These are phyloP conservation scores for Sphagnum tenellum DNA, from an alignment of 225 moss, liverwort and hornwort species.

Conservation along the genomic window DNA sequence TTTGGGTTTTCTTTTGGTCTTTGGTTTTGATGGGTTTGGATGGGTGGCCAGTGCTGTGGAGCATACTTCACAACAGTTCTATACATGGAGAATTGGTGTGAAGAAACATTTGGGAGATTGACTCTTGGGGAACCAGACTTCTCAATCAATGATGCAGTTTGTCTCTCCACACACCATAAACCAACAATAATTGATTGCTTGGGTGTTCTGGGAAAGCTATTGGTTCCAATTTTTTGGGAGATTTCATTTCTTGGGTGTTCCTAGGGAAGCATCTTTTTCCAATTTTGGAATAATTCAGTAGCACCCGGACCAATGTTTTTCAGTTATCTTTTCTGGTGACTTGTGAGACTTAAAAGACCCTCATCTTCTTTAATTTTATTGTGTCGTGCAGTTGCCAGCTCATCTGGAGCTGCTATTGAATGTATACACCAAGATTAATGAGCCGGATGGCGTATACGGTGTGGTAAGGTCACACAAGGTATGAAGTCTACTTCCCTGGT, in stretches of 20 bases:
- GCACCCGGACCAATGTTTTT: too few relatives aligned
- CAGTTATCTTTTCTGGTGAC: too few relatives aligned
- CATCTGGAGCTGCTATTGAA: slow-evolving; percentile 78
- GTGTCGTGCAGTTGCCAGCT: slow-evolving; percentile 51
- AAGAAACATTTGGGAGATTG: slow-evolving; percentile 70
- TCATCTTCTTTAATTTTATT: neutral
- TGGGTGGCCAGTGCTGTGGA: slow-evolving; percentile 57
- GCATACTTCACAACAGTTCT: slow-evolving; percentile 86
- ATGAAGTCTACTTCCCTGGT: neutral
- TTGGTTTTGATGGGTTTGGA: neutral
- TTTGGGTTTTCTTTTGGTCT: neutral
- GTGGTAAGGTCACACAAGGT: slow-evolving; percentile 97
- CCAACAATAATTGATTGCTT: too few relatives aligned
- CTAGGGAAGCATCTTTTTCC: too few relatives aligned
- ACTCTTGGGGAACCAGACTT: slow-evolving; percentile 97
- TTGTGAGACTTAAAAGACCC: too few relatives aligned
- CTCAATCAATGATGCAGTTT: slow-evolving; percentile 73
- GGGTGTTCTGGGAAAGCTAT: too few relatives aligned
- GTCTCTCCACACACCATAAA: neutral
- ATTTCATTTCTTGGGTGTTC: too few relatives aligned
- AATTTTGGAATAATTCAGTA: too few relatives aligned
- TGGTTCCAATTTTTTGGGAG: too few relatives aligned
- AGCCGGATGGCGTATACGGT: slow-evolving; percentile 96
- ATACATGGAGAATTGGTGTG: slow-evolving; percentile 94
- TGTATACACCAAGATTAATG: slow-evolving; percentile 91